Conservation (phyloP, 2,329 filamentous ascomycete species). For the Plenodomus tracheiphilus region DNA sequence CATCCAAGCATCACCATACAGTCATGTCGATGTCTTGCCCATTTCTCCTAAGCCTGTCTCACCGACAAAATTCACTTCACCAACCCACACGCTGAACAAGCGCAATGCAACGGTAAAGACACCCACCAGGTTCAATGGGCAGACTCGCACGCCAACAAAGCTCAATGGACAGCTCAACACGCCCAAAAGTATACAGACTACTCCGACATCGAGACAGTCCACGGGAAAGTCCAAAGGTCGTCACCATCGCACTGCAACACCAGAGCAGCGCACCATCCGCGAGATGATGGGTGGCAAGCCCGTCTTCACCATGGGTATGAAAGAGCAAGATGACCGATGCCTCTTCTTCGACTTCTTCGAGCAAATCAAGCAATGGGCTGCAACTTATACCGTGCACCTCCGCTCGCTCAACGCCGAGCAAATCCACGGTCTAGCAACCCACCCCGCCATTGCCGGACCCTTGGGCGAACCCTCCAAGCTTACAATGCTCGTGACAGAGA, state of each 20-base stretch:
- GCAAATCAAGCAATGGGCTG: conserved; percentile 20
- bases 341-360: conserved; percentile 29
- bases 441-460: not conserved
- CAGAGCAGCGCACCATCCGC: not conserved
- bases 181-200: not conserved
- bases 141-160: not conserved
- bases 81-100: not conserved
- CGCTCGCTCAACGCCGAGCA: conserved; percentile 2
- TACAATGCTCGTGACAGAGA: conserved; percentile 11
- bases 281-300: conserved; percentile 6
- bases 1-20: not conserved
- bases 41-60: not conserved
- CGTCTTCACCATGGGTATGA: conserved; percentile 20
- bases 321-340: conserved; percentile 9
- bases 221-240: not conserved
- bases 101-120: not conserved
- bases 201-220: not conserved
- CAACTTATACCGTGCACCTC: conserved; percentile 4
- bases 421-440: conserved; percentile 1
- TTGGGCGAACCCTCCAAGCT: conserved; percentile 5
- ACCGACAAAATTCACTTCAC: not conserved
- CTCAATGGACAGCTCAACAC: not conserved
- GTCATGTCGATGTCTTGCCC: not conserved
- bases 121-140: not conserved
- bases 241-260: conserved; percentile 11